phyloP scores from a whole-genome alignment of 2,329 filamentous ascomycete genomes.

The Beauveria scarabaeidicola region DNA sequence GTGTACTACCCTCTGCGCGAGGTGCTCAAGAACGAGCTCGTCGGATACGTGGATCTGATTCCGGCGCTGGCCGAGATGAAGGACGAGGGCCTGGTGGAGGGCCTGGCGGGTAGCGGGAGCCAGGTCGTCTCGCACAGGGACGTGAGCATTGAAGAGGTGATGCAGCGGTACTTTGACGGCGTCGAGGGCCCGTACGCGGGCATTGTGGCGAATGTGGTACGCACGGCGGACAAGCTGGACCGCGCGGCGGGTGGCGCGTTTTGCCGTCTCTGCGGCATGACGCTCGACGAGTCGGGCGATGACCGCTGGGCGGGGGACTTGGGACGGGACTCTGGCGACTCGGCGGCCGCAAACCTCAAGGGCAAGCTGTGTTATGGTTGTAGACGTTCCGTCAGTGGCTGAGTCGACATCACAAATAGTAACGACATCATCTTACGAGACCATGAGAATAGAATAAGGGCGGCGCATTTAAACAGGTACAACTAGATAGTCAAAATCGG shows the following conservation, averaged over 20 bases:
- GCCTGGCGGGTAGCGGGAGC: slow-evolving; percentile 19
- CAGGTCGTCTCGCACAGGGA: slow-evolving; percentile 59
- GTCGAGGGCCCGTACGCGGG: slow-evolving; percentile 79
- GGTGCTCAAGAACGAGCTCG: slow-evolving; percentile 71
- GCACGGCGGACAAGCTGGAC: slow-evolving; percentile 76
- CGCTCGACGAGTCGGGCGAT: slow-evolving; percentile 54
- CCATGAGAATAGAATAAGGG: background rate
- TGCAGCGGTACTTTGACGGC: slow-evolving; percentile 76
- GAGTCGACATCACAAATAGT: slow-evolving; percentile 13
- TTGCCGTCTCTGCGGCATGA: slow-evolving; percentile 64
- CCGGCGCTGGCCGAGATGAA: slow-evolving; percentile 44
- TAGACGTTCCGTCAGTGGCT: slow-evolving; percentile 53
- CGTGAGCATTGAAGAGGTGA: slow-evolving; percentile 83
- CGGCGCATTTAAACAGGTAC: background rate
- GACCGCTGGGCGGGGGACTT: slow-evolving; percentile 55
- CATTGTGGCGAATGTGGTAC: slow-evolving; percentile 90
- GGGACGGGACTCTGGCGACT: slow-evolving; percentile 32
- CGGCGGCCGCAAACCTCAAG: slow-evolving; percentile 18
- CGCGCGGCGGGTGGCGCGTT: slow-evolving; percentile 28
- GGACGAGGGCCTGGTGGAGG: slow-evolving; percentile 26
- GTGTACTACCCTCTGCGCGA: slow-evolving; percentile 80
- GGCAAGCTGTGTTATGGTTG: slow-evolving; percentile 63
- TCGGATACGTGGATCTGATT: slow-evolving; percentile 52
- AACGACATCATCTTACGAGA: background rate
- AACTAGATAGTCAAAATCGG: background rate